These are phyloP conservation scores for Malassezia psittaci DNA, from an alignment of 1,284 basidiomycete species.

Conservation along the genomic window DNA sequence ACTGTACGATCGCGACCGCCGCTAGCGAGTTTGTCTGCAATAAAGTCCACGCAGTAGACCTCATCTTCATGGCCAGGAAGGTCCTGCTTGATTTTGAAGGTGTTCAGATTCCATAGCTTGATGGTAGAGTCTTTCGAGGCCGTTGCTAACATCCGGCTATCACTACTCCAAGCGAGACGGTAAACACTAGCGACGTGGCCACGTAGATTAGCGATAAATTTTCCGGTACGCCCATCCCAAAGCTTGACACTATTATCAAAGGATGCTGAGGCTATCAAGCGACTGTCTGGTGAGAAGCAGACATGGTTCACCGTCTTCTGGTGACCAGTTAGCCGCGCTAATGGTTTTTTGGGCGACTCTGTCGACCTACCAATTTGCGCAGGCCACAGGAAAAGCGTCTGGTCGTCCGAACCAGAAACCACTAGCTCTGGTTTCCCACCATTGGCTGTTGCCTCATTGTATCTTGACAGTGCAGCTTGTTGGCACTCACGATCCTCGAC, in stretches of 20 bases:
- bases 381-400: conserved; percentile 54
- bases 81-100: conserved; percentile 73
- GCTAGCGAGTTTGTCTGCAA: conserved; percentile 88
- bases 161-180: conserved; percentile 84
- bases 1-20: conserved; percentile 63
- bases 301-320: conserved; percentile 93
- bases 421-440: conserved; percentile 59
- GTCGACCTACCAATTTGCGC: conserved; percentile 49
- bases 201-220: conserved; percentile 61
- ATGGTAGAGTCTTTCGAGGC: conserved; percentile 92
- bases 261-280: conserved; percentile 77
- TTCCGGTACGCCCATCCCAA: conserved; percentile 73
- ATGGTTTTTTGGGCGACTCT: conserved; percentile 67
- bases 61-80: conserved; percentile 93
- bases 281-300: conserved; percentile 85
- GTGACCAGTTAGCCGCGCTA: conserved; percentile 81
- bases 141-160: conserved; percentile 79
- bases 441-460: conserved; percentile 65
- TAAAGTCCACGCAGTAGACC: conserved; percentile 74
- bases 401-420: conserved; percentile 86
- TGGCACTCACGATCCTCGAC: conserved; percentile 15
- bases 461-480: conserved; percentile 51
- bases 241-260: conserved; percentile 86
- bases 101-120: conserved; percentile 44
- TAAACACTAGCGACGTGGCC: conserved; percentile 94